Evolutionary conservation across 2,329 filamentous ascomycete genomes (phyloP).

Genomic region (Penicillium griseofulvum): DNA sequence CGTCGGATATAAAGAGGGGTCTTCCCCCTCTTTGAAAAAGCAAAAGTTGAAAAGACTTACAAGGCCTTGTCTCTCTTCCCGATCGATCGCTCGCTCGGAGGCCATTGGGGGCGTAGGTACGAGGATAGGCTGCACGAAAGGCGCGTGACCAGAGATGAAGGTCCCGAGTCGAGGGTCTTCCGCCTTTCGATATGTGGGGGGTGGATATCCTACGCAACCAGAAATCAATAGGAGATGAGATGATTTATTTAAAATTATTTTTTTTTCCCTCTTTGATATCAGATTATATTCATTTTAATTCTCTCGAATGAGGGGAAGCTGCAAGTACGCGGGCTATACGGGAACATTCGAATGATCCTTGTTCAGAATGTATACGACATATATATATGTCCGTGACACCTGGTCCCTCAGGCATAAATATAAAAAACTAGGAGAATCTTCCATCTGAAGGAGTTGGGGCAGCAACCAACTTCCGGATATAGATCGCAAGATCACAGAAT

Average conservation of each 20-base stretch:
- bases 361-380: not conserved
- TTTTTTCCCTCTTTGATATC: not conserved
- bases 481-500: constrained; percentile 9
- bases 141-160: constrained; percentile 42
- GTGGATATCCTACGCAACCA: not conserved
- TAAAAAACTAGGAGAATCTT: not conserved
- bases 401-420: not conserved
- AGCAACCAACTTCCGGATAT: constrained; percentile 11
- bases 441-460: not conserved
- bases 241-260: not conserved
- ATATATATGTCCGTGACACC: not conserved
- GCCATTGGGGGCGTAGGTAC: constrained; percentile 48
- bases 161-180: constrained; percentile 23
- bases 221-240: not conserved
- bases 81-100: constrained; percentile 47
- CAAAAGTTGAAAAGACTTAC: constrained; percentile 34
- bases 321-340: constrained; percentile 3
- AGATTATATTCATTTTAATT: not conserved
- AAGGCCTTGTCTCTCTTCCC: constrained; percentile 50
- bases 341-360: not conserved
- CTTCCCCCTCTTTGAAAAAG: constrained; percentile 2
- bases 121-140: constrained; percentile 50
- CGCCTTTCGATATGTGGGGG: constrained; percentile 24
- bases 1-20: constrained; percentile 3
- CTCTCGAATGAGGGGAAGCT: not conserved